Percentiles rank a stretch among this genome's conserved stretches.
These are phyloP conservation scores for Flaveria linearis DNA, from an alignment of 129 eudicot species.

Conservation along the genomic window DNA sequence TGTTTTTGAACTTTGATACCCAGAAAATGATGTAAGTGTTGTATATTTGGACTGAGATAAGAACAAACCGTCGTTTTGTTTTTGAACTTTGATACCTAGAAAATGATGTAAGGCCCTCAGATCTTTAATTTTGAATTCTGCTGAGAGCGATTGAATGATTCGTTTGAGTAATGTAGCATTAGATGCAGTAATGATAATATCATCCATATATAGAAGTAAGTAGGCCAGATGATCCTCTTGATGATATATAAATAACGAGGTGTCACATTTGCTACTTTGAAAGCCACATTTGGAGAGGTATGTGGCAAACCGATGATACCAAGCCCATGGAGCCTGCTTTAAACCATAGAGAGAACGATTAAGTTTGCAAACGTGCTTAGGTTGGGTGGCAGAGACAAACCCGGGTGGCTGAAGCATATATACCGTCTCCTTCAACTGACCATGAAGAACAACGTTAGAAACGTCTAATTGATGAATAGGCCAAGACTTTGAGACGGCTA, in stretches of 20 bases:
- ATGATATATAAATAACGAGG: not conserved
- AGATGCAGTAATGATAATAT: not conserved
- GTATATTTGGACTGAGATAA: not conserved
- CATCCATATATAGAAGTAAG: not conserved
- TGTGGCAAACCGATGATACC: not conserved
- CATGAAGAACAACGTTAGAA: too few species aligned
- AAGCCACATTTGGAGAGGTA: not conserved
- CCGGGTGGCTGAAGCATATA: too few species aligned
- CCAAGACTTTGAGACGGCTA: not conserved
- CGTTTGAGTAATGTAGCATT: not conserved
- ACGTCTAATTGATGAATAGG: not conserved
- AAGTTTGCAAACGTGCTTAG: not conserved
- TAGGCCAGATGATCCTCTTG: not conserved
- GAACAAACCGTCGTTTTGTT: not conserved
- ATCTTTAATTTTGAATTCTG: too few species aligned
- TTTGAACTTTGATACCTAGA: not conserved
- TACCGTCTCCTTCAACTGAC: too few species aligned
- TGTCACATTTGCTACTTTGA: not conserved
- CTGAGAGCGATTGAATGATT: not conserved
- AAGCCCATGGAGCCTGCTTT: not conserved
- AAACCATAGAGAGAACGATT: not conserved
- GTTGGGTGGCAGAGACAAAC: not conserved
- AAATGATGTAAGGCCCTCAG: too few species aligned
- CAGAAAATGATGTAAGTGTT: too few species aligned
- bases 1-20: too few species aligned